Evolutionary conservation across 805 yeast genomes (phyloP), one percentile per base, ranked within the genome.

Genomic region (Nakazawaea wickerhamii): DNA sequence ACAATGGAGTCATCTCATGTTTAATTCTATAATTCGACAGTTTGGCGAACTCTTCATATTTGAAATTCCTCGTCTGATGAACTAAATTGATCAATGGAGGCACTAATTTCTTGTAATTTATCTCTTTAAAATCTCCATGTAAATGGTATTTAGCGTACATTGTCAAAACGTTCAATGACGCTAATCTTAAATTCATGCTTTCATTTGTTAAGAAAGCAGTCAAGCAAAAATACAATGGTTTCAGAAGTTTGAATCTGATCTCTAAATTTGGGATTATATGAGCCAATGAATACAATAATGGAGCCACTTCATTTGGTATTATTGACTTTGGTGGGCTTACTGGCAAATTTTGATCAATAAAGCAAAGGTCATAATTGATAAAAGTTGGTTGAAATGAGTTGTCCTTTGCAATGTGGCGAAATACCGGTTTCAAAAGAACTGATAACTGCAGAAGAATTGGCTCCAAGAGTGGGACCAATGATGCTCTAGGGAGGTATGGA

Each of bases 1-100:
- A 55, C 5, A 65, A 46, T 5, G 71, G 69, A 5, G 61, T 51
- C 63, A 59, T 58, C 17, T 52, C 52, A 14, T 52, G 53, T 4
- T 56, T 49, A 8, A 55, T 39, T 30, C 51, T 52, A 37, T 46
- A 57, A 35, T 46, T 53, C 7, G 57, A 49, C 35, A 47, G 44
- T 13, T 51, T 31, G 3, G 55, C 43, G 14, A 47, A 45, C 18
- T 54, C 50, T 4, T 49, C 55, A 30, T 37, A 38, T 19, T 30
- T 36, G 5, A 44, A 33, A 34, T 47, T 42, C 28, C 50, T 51
- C 1, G 57, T 53, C 23, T 55, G 47, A 5, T 48, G 40, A 17
- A 57, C 49, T 23, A 57, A 41, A 17, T 46, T 44, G 11, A 58
- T 38, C 26, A 60, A 45, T 1, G 56, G 41, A 0, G 62, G 57